These are phyloP conservation scores for Trametes coccinea DNA, from an alignment of 768 basidiomycete species.

Conservation along the genomic window DNA sequence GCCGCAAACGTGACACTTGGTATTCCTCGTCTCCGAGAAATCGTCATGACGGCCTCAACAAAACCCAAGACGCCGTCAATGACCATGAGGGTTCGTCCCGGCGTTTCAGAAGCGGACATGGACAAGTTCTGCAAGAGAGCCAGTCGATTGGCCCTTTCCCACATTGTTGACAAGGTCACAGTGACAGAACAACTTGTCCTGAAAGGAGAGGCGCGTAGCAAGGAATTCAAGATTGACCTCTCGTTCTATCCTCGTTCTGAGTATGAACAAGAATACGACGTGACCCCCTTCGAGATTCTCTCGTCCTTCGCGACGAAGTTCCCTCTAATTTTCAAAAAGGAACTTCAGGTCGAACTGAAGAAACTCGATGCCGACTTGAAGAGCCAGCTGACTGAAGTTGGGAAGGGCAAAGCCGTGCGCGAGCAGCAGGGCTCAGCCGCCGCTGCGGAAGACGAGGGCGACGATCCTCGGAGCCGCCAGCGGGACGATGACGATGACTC, in stretches of 20 bases:
- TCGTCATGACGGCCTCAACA: slow-evolving; percentile 97
- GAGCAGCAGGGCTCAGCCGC: slow-evolving; percentile 44
- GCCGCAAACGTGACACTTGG: slow-evolving; percentile 99
- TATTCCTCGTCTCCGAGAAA: slow-evolving; percentile 97
- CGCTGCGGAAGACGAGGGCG: slow-evolving; percentile 57
- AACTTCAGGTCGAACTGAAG: slow-evolving; percentile 85
- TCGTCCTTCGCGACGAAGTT: slow-evolving; percentile 72
- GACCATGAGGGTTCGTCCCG: slow-evolving; percentile 71
- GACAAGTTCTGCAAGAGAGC: slow-evolving; percentile 86
- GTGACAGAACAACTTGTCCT: slow-evolving; percentile 78
- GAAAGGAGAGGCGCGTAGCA: slow-evolving; percentile 67
- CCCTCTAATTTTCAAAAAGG: slow-evolving; percentile 78
- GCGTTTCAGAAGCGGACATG: slow-evolving; percentile 54
- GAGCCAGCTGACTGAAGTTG: slow-evolving; percentile 76
- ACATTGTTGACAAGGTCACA: slow-evolving; percentile 78
- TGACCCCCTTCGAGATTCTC: slow-evolving; percentile 72
- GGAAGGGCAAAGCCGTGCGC: slow-evolving; percentile 66
- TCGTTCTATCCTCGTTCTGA: slow-evolving; percentile 85
- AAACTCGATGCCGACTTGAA: slow-evolving; percentile 78
- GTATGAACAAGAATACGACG: slow-evolving; percentile 80
- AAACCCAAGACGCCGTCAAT: slow-evolving; percentile 98
- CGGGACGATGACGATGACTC: slow-evolving; percentile 59
- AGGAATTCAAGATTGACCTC: slow-evolving; percentile 79
- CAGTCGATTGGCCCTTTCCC: slow-evolving; percentile 81
- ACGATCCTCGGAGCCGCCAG: slow-evolving; percentile 37